These are phyloP conservation scores for Agastache rugosa DNA, from an alignment of 257 asterid genomes.

Conservation along the genomic window DNA sequence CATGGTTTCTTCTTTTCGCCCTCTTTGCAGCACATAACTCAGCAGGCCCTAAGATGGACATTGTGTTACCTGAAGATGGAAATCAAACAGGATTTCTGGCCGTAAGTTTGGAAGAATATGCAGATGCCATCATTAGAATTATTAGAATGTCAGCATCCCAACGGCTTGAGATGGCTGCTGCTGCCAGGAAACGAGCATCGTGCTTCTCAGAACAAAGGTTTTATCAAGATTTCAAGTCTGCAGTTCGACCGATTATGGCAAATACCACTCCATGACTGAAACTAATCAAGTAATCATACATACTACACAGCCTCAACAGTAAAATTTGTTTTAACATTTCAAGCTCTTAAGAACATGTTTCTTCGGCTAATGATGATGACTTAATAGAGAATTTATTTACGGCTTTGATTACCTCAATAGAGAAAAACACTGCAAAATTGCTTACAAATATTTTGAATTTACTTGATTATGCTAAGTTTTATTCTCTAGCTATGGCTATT, in stretches of 20 bases:
- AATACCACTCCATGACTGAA: slow-evolving; percentile 33
- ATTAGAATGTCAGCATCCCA: slow-evolving; percentile 64
- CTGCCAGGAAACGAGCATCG: slow-evolving; percentile 83
- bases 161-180: slow-evolving; percentile 75
- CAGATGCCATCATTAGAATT: slow-evolving; percentile 67
- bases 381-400: no score
- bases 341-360: not conserved
- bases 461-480: no score
- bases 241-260: slow-evolving; percentile 56
- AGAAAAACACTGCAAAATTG: no score
- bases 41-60: slow-evolving; percentile 97
- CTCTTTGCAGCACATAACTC: slow-evolving; percentile 78
- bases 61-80: slow-evolving; percentile 81
- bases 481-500: no score
- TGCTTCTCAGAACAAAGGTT: slow-evolving; percentile 81
- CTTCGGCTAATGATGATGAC: not conserved
- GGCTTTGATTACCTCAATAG: no score
- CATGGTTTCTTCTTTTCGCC: not conserved
- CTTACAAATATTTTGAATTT: no score
- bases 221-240: slow-evolving; percentile 78
- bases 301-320: slow-evolving; percentile 17
- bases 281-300: not conserved
- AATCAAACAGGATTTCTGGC: slow-evolving; percentile 87
- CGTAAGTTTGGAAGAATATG: slow-evolving; percentile 67
- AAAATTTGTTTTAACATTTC: slow-evolving; percentile 1